A percentile compares a stretch with the other conserved stretches of the same genome.
Evolutionary conservation across 371 early-diverging fungal genomes (phyloP).

Genomic region (Rhizopus delemar): DNA sequence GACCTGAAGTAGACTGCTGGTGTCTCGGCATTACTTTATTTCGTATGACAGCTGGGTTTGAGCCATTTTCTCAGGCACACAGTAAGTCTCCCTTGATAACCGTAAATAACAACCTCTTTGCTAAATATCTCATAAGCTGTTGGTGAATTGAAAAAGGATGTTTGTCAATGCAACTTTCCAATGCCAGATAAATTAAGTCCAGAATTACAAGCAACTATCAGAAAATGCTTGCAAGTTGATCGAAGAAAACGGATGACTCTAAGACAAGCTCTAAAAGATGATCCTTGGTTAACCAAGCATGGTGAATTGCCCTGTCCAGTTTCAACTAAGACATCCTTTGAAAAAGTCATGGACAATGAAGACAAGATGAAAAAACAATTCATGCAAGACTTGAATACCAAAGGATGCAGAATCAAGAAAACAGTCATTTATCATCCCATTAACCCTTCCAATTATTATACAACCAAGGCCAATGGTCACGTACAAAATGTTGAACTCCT

Average conservation of each 20-base stretch:
- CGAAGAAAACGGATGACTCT: conserved; percentile 50
- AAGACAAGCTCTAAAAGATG: conserved; percentile 47
- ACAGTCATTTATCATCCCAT: conserved; percentile 48
- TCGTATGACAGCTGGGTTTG: conserved; percentile 88
- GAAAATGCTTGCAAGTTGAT: conserved; percentile 57
- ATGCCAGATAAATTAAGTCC: conserved; percentile 53
- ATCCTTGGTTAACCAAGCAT: conserved; percentile 55
- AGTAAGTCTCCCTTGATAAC: conserved; percentile 28
- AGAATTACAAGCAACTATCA: conserved; percentile 50
- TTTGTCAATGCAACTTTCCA: conserved; percentile 60
- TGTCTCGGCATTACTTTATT: conserved; percentile 88
- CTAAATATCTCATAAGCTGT: conserved; percentile 32
- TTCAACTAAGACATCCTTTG: conserved; percentile 20
- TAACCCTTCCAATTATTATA: conserved; percentile 47
- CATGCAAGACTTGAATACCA: conserved; percentile 14
- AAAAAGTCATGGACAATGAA: conserved; percentile 27
- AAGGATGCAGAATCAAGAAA: conserved; percentile 14
- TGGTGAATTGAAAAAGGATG: conserved; percentile 67
- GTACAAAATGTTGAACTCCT: conserved; percentile 38
- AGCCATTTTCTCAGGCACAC: conserved; percentile 76
- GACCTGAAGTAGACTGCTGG: conserved; percentile 75
- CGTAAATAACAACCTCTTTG: not conserved
- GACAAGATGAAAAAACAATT: conserved; percentile 19
- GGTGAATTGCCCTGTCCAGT: conserved; percentile 32
- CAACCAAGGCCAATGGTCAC: conserved; percentile 23